Base-by-base conservation (phyloP, 1,284 basidiomycete genomes). In the Ustilago xerochloae region DNA sequence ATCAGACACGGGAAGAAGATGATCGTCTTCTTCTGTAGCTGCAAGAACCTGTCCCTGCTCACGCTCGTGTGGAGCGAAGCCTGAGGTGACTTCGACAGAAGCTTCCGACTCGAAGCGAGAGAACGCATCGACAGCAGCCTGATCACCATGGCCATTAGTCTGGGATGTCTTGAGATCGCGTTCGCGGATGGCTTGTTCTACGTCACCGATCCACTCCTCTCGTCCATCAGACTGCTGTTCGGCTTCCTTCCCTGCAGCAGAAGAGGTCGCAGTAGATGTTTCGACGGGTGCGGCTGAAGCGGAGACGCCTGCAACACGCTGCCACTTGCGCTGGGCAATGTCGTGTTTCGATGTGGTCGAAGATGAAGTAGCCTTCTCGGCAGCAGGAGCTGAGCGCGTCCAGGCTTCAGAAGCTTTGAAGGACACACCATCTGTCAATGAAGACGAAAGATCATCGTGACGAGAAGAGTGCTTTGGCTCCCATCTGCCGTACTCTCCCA, bases 121-220 rank as follows among this genome's bases (percentile, higher is more conserved):
- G 33, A 61, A 67, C 4, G 58, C 58, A 33, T 61, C 18, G 45
- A 61, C 48, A n/a, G 64, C 64, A 26, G 64, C 64, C 7, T 61
- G 53, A 16, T 67, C 64, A 18, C 49, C 16, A 4, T 2, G 24
- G 1, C 24, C 30, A 1, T n/a, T 10, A n/a, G 64, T 5, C 7
- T 48, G 57, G n/a, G 49, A 45, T 0, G 53, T 41, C 24, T 51
- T 56, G 38, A 61, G 57, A 50, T 73, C 60, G 28, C 70, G 65
- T 39, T 62, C 53, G 20, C 57, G 61, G 16, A 74, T 62, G 22
- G 65, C 71, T 18, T 38, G 36, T 16, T 74, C 62, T 15, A 74
- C 65, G 16, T 74, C 65, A 5, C 65, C 71, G 18, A 74, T 64
- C 65, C 65, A 68, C 9, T 74, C 65, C 29, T 74, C 71, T n/a